phyloP scores from a whole-genome alignment of 495 filamentous ascomycete species.

The Annulohypoxylon bovei region DNA sequence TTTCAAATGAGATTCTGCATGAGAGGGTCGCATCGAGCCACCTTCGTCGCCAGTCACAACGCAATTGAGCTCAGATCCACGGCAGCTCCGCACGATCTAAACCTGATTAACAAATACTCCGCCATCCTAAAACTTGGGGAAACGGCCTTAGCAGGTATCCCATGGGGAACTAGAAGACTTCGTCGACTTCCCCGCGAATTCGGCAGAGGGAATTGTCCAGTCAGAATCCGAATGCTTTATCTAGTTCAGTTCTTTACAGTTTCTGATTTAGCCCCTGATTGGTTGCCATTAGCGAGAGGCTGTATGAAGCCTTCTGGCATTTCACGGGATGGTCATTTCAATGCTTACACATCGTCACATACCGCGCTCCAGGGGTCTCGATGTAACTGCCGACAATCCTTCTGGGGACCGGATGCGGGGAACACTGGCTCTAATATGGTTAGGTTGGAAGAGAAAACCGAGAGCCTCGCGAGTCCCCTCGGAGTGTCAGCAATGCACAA shows the following conservation, averaged over 20 bases:
- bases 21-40: slow-evolving; percentile 25
- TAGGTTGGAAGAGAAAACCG: slow-evolving; percentile 15
- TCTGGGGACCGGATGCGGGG: slow-evolving; percentile 26
- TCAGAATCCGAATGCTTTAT: neutral
- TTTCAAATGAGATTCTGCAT: slow-evolving; percentile 17
- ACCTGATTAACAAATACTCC: slow-evolving; percentile 17
- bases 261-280: neutral
- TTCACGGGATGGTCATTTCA: neutral
- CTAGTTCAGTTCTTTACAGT: neutral
- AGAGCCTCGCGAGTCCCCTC: slow-evolving; percentile 17
- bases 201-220: neutral
- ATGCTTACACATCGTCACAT: neutral
- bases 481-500: neutral
- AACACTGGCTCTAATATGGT: slow-evolving; percentile 27
- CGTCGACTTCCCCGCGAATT: slow-evolving; percentile 1
- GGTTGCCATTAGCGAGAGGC: neutral
- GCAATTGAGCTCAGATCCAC: slow-evolving; percentile 8
- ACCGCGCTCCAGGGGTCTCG: neutral
- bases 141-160: neutral
- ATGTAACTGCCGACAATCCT: slow-evolving; percentile 34
- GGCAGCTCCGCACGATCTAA: slow-evolving; percentile 20
- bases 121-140: slow-evolving; percentile 26
- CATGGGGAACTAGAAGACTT: slow-evolving; percentile 13
- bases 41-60: slow-evolving; percentile 7
- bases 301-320: neutral